Percentiles rank a stretch among this genome's conserved stretches.
Evolutionary conservation across 169 alveolate genomes (phyloP).

Genomic region (Plasmodium ovale): DNA sequence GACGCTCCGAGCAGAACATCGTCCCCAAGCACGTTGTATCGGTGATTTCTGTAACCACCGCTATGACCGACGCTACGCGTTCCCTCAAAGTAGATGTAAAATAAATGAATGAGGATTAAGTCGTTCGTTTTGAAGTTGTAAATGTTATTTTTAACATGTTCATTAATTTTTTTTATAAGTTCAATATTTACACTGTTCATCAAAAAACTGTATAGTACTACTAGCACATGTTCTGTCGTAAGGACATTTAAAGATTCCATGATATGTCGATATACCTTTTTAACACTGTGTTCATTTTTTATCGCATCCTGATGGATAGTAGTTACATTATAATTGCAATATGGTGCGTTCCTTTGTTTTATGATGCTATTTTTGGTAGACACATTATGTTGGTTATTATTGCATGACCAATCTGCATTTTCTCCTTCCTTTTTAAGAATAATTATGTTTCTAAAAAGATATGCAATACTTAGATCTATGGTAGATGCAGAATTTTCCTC

Average conservation of each 20-base stretch:
- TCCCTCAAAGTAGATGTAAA: slow-evolving; percentile 52
- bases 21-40: too few relatives aligned
- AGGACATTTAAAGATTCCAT: slow-evolving; percentile 11
- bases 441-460: slow-evolving; percentile 51
- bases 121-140: slow-evolving; percentile 72
- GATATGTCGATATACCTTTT: slow-evolving; percentile 27
- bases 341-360: not conserved
- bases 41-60: too few relatives aligned
- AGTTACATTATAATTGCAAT: not conserved
- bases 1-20: slow-evolving; percentile 31
- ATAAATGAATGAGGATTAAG: slow-evolving; percentile 46
- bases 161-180: slow-evolving; percentile 49
- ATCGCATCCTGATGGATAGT: not conserved
- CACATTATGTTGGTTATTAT: not conserved
- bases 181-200: slow-evolving; percentile 19
- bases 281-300: slow-evolving; percentile 1
- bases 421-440: slow-evolving; percentile 4
- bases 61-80: too few relatives aligned
- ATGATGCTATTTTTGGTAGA: not conserved
- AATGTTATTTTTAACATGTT: slow-evolving; percentile 46
- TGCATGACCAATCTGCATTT: not conserved
- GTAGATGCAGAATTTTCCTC: not conserved
- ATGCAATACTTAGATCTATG: slow-evolving; percentile 19
- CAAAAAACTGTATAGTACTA: slow-evolving; percentile 36
- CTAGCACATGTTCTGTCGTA: slow-evolving; percentile 30